Evolutionary conservation across 345 rosid species (phyloP).

Genomic region (Raphanus sativus): DNA sequence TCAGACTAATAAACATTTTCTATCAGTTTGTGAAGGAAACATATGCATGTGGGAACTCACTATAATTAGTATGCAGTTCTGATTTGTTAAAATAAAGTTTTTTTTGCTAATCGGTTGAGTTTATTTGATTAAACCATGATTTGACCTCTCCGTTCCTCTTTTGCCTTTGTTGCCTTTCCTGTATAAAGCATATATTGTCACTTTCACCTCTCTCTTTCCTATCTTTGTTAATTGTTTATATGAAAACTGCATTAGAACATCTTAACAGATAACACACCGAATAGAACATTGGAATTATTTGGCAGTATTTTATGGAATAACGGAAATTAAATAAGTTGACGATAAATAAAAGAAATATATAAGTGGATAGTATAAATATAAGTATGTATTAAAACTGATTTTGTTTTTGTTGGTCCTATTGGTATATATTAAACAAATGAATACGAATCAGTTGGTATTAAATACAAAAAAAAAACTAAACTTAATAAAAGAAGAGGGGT

Average conservation of each 20-base stretch:
- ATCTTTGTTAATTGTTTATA: neutral
- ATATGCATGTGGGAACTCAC: slow-evolving; percentile 30
- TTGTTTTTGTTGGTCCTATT: neutral
- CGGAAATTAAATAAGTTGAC: neutral
- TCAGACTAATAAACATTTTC: slow-evolving; percentile 10
- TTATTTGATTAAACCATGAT: slow-evolving; percentile 6
- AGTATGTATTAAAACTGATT: neutral
- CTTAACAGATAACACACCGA: slow-evolving; percentile 19
- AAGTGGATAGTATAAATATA: neutral
- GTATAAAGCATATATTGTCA: neutral
- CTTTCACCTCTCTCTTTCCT: slow-evolving; percentile 6
- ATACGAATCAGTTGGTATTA: neutral
- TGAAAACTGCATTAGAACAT: neutral
- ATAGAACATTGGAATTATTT: slow-evolving; percentile 7
- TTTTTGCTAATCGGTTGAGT: neutral
- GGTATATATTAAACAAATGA: neutral
- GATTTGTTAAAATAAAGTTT: slow-evolving; percentile 13
- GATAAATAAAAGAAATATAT: neutral
- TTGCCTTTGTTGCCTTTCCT: neutral
- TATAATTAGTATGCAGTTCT: neutral
- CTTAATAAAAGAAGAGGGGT: neutral
- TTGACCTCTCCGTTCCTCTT: slow-evolving; percentile 27
- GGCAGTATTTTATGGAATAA: neutral
- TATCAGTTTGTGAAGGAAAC: slow-evolving; percentile 14
- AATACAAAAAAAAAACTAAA: neutral